These are phyloP conservation scores for Quercus rubra DNA, from an alignment of 306 rosid species.

Conservation along the genomic window DNA sequence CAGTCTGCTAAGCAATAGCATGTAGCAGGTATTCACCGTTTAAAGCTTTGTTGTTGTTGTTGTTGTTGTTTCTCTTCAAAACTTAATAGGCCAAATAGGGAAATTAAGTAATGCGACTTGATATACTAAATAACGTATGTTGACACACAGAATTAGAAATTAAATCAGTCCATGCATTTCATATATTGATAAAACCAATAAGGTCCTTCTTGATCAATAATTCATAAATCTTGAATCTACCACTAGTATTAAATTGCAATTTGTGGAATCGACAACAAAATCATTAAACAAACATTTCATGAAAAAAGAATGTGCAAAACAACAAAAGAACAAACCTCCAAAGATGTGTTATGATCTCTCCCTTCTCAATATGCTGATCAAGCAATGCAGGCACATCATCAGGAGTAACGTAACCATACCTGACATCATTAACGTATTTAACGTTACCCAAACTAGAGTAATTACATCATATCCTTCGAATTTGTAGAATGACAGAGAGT, in stretches of 20 bases:
- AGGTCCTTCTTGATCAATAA: not conserved
- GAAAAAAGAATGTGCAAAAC: constrained; percentile 1
- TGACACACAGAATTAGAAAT: not conserved
- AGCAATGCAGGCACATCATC: constrained; percentile 75
- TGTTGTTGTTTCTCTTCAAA: too few relatives aligned
- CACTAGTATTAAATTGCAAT: not conserved
- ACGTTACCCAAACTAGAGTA: not conserved
- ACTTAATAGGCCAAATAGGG: too few relatives aligned
- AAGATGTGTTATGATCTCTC: constrained; percentile 66
- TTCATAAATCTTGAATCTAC: not conserved
- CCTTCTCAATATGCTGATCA: constrained; percentile 81
- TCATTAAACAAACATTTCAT: constrained; percentile 8
- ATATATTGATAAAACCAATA: not conserved
- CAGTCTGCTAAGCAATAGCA: not conserved
- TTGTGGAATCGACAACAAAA: not conserved
- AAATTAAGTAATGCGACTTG: not conserved
- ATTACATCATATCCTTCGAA: not conserved
- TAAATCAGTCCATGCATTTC: not conserved
- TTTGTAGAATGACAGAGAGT: not conserved
- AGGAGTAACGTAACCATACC: constrained; percentile 97
- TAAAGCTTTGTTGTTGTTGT: too few relatives aligned
- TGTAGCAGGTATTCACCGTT: too few relatives aligned
- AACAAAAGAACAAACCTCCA: constrained; percentile 64
- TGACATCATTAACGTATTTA: constrained; percentile 29
- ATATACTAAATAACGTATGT: not conserved